phyloP scores from a whole-genome alignment of 169 alveolate genomes.

The Plasmodium blacklocki region DNA sequence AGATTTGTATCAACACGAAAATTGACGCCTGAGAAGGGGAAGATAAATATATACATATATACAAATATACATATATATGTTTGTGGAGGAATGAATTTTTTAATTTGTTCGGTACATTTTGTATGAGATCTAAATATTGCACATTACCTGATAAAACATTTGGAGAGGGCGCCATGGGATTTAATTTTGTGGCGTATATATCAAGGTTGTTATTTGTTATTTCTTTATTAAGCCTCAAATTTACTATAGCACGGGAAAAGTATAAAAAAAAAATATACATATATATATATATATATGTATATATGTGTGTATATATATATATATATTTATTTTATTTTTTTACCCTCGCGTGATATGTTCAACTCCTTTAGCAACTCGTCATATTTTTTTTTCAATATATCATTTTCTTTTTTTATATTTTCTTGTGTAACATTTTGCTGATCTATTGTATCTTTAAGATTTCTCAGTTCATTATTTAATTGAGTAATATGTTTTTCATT shows the following conservation, averaged over 20 bases:
- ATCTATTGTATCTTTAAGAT: not conserved
- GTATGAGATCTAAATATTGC: not conserved
- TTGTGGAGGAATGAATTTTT: too few species aligned
- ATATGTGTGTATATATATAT: not conserved
- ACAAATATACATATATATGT: too few species aligned
- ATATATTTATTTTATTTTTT: not conserved
- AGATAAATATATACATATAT: not conserved
- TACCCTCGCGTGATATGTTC: slow-evolving; percentile 75
- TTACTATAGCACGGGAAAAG: slow-evolving; percentile 13
- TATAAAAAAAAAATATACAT: not conserved
- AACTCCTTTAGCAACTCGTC: slow-evolving; percentile 61
- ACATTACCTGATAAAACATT: slow-evolving; percentile 36
- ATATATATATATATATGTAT: not conserved
- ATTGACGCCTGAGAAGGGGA: slow-evolving; percentile 11
- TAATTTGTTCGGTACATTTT: too few species aligned
- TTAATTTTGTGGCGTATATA: slow-evolving; percentile 26
- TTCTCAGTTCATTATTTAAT: slow-evolving; percentile 11
- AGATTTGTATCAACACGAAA: slow-evolving; percentile 64
- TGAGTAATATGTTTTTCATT: slow-evolving; percentile 23
- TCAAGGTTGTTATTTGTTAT: slow-evolving; percentile 56
- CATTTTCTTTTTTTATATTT: slow-evolving; percentile 18
- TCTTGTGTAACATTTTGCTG: slow-evolving; percentile 30
- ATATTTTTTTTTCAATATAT: slow-evolving; percentile 21
- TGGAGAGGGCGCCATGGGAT: slow-evolving; percentile 32
- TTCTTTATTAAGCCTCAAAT: slow-evolving; percentile 59